phyloP scores from a whole-genome alignment of 768 basidiomycete species.

The Obba rivulosa region DNA sequence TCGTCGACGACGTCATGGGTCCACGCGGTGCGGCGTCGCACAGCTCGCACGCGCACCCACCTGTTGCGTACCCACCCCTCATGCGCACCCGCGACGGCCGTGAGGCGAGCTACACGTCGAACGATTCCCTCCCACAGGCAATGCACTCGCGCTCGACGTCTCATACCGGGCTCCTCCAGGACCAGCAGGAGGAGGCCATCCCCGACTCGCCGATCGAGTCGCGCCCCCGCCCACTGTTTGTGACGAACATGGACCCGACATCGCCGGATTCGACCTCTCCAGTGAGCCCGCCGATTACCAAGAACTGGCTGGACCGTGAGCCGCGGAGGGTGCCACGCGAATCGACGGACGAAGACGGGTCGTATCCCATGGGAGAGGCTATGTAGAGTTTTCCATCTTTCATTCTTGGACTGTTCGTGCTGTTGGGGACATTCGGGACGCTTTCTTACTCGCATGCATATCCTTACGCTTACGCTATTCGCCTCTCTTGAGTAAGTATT shows the following conservation, averaged over 20 bases:
- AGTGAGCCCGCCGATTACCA: slow-evolving; percentile 3
- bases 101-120: background rate
- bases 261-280: slow-evolving; percentile 7
- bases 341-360: background rate
- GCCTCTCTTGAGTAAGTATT: too few species aligned
- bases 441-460: too few species aligned
- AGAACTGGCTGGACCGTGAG: slow-evolving; percentile 15
- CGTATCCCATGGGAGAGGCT: slow-evolving; percentile 4
- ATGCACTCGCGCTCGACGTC: slow-evolving; percentile 15
- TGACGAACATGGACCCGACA: slow-evolving; percentile 17
- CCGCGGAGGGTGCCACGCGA: slow-evolving; percentile 9
- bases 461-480: too few species aligned
- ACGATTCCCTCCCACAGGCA: background rate
- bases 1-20: slow-evolving; percentile 27
- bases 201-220: slow-evolving; percentile 8
- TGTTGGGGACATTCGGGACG: too few species aligned
- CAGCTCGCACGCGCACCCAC: background rate
- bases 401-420: too few species aligned
- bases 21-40: slow-evolving; percentile 1
- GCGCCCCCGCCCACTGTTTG: slow-evolving; percentile 12
- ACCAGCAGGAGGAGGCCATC: background rate
- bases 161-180: slow-evolving; percentile 9
- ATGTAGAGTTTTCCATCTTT: background rate
- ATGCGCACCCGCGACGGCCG: background rate
- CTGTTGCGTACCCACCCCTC: background rate